These are phyloP conservation scores for Cephalotrichum gorgonifer DNA, from an alignment of 2,329 filamentous ascomycete genomes.

Conservation along the genomic window DNA sequence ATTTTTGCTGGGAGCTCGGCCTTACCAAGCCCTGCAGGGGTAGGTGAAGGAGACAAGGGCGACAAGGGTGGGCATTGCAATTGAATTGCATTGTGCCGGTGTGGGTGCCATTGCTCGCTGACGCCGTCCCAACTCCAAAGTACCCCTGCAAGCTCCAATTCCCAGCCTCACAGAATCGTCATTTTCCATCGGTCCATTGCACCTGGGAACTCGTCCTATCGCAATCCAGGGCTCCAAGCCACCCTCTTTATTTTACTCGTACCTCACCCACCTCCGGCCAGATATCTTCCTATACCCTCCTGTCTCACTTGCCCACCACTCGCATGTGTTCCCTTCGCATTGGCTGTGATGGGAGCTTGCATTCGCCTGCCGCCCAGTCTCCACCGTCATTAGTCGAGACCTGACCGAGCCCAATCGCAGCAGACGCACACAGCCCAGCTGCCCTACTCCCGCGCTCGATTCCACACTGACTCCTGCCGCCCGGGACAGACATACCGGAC, in stretches of 20 bases:
- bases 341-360: slow-evolving; percentile 22
- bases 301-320: slow-evolving; percentile 6
- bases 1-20: too few species aligned
- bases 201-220: background rate
- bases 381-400: slow-evolving; percentile 4
- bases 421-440: too few species aligned
- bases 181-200: background rate
- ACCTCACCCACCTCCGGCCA: background rate
- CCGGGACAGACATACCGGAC: too few species aligned
- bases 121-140: background rate
- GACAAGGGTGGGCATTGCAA: too few species aligned
- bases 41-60: too few species aligned
- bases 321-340: slow-evolving; percentile 34
- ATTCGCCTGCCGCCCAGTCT: slow-evolving; percentile 6
- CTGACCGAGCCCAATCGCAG: slow-evolving; percentile 2
- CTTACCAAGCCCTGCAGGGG: too few species aligned
- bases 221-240: background rate
- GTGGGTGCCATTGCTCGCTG: background rate
- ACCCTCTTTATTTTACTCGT: background rate
- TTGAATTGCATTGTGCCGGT: too few species aligned
- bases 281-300: background rate
- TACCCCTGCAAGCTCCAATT: background rate
- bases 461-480: too few species aligned
- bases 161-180: background rate
- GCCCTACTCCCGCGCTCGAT: too few species aligned